phyloP scores from a whole-genome alignment of 2,329 filamentous ascomycete species.

The Sporothrix pallida region DNA sequence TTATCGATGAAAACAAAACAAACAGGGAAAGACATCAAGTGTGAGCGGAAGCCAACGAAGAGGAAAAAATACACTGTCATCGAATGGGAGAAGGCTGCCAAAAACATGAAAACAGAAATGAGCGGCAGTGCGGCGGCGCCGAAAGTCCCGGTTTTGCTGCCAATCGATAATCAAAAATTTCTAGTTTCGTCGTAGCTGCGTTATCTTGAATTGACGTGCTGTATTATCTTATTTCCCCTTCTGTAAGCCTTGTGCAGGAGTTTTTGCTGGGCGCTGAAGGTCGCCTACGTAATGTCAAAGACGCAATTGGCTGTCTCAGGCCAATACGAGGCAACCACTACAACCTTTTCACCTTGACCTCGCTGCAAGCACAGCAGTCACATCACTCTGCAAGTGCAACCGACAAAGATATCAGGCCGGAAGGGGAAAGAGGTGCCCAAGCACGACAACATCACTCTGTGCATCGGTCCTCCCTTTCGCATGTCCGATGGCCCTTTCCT shows the following conservation, averaged over 20 bases:
- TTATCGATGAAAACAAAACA: not conserved
- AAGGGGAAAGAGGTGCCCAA: not conserved
- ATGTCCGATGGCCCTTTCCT: not conserved
- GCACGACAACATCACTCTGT: not conserved
- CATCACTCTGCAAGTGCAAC: not conserved
- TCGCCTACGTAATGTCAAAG: slow-evolving; percentile 16
- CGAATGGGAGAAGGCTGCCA: not conserved
- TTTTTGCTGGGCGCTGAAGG: not conserved
- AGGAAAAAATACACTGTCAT: not conserved
- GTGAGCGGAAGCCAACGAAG: not conserved
- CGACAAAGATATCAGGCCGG: not conserved
- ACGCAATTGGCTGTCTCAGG: slow-evolving; percentile 23
- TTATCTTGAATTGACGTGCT: not conserved
- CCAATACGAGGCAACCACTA: slow-evolving; percentile 22
- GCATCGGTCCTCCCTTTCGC: not conserved
- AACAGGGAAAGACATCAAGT: slow-evolving; percentile 4
- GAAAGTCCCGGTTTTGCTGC: slow-evolving; percentile 23
- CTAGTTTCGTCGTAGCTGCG: not conserved
- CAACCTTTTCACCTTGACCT: not conserved
- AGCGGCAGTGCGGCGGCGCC: slow-evolving; percentile 7
- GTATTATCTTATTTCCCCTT: not conserved
- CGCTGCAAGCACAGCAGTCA: not conserved
- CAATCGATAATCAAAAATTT: not conserved
- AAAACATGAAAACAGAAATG: slow-evolving; percentile 15
- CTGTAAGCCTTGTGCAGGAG: not conserved